These are phyloP conservation scores for Bipolaris gigantea DNA, from an alignment of 2,329 filamentous ascomycete genomes.

Conservation along the genomic window DNA sequence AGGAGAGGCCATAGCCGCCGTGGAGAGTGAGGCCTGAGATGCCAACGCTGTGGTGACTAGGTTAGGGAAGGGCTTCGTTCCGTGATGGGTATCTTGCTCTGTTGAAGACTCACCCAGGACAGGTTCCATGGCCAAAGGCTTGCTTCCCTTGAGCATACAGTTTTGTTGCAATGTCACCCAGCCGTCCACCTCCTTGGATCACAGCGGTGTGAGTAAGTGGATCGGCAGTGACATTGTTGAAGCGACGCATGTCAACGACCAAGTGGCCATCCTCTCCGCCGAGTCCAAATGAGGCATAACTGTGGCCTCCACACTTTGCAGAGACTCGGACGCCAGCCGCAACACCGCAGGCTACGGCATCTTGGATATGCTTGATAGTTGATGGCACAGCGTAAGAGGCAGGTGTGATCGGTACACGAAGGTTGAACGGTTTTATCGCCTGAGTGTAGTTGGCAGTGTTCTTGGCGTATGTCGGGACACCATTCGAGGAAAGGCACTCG, in stretches of 20 bases:
- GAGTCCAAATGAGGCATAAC: constrained; percentile 56
- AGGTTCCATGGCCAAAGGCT: constrained; percentile 55
- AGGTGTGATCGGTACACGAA: constrained; percentile 46
- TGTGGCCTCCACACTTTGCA: constrained; percentile 64
- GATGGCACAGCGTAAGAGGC: constrained; percentile 59
- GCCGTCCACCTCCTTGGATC: constrained; percentile 52
- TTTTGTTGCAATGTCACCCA: constrained; percentile 41
- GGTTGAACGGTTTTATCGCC: constrained; percentile 35
- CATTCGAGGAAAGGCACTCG: constrained; percentile 21
- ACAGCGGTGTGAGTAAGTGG: constrained; percentile 45
- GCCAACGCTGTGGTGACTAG: constrained; percentile 25
- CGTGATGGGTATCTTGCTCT: neutral
- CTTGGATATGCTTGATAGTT: constrained; percentile 55
- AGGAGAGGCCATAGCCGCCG: constrained; percentile 35
- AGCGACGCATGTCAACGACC: constrained; percentile 51
- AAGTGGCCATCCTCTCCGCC: constrained; percentile 53
- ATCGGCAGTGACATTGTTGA: constrained; percentile 49
- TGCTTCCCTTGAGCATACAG: constrained; percentile 37
- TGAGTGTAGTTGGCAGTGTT: constrained; percentile 32
- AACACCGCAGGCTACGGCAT: constrained; percentile 59
- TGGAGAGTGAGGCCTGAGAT: constrained; percentile 32
- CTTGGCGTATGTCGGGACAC: constrained; percentile 24
- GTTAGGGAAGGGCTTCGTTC: neutral
- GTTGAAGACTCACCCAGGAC: constrained; percentile 49
- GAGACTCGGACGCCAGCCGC: constrained; percentile 56